Conservation (phyloP, 108 stramenopile species). For the Licmophora abbreviata region DNA sequence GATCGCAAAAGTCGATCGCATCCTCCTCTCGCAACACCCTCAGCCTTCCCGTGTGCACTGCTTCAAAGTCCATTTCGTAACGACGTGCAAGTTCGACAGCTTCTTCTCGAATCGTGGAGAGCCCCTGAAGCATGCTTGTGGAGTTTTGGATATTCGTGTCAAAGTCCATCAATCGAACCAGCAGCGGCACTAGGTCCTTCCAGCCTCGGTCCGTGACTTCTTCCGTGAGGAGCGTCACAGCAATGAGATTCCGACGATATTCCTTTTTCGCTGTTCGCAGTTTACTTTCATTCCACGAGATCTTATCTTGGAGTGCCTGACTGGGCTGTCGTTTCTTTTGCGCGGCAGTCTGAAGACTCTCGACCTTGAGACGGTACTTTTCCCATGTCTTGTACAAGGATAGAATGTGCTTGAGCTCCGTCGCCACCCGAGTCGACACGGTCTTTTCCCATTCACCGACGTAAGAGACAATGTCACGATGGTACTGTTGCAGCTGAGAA, state of each 20-base stretch:
- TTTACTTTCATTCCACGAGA: background rate
- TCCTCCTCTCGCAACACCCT: background rate
- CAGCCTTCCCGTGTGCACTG: background rate
- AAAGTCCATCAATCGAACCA: constrained; percentile 1
- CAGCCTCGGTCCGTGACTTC: constrained; percentile 3
- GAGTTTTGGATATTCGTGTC: background rate
- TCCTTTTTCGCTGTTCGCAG: constrained; percentile 1
- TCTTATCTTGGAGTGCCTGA: background rate
- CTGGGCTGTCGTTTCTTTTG: background rate
- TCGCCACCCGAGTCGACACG: background rate
- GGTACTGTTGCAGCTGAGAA: background rate
- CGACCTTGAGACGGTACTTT: background rate
- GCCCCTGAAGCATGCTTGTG: background rate
- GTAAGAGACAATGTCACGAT: background rate
- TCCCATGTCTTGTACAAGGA: constrained; percentile 1
- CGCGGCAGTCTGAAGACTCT: background rate
- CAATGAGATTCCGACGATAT: constrained; percentile 3
- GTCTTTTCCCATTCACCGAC: constrained; percentile 3
- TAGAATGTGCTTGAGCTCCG: constrained; percentile 1
- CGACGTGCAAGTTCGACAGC: background rate
- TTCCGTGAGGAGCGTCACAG: background rate
- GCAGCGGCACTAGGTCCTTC: background rate
- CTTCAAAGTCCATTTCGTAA: constrained; percentile 1
- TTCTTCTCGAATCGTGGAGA: background rate
- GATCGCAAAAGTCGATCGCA: background rate